A percentile compares a stretch with the other conserved stretches of the same genome.
Evolutionary conservation across 495 filamentous ascomycete species (phyloP).

Genomic region (Hypoxylon perforatum): DNA sequence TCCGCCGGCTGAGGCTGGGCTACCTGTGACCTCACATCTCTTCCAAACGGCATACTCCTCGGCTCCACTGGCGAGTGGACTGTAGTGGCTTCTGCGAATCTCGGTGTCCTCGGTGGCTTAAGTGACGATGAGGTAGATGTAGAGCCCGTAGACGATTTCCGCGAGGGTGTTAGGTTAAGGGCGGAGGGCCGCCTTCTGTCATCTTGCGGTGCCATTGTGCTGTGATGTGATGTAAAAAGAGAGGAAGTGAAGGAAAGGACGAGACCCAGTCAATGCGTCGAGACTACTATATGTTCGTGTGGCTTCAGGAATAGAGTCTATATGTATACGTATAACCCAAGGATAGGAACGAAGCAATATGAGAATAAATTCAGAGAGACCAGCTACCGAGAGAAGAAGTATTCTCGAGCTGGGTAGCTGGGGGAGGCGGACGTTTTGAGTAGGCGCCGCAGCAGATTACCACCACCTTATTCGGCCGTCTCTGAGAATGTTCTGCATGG

Average conservation of each 20-base stretch:
- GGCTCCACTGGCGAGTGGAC: constrained; percentile 85
- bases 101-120: constrained; percentile 81
- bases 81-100: constrained; percentile 90
- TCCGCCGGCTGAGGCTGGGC: constrained; percentile 78
- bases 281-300: constrained; percentile 35
- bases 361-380: constrained; percentile 61
- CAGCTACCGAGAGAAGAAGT: constrained; percentile 62
- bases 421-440: constrained; percentile 64
- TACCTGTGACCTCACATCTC: constrained; percentile 67
- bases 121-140: constrained; percentile 70
- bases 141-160: constrained; percentile 60
- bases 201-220: constrained; percentile 46
- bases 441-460: constrained; percentile 55
- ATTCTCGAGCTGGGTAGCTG: constrained; percentile 44
- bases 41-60: constrained; percentile 70
- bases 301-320: constrained; percentile 31
- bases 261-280: constrained; percentile 44
- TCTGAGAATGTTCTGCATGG: constrained; percentile 53
- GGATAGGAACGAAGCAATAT: constrained; percentile 45
- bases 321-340: constrained; percentile 36
- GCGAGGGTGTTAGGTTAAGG: constrained; percentile 58
- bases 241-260: constrained; percentile 45
- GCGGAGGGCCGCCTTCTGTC: constrained; percentile 64
- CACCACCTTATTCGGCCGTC: constrained; percentile 49
- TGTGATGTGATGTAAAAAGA: constrained; percentile 31